Evolutionary conservation across 768 basidiomycete genomes (phyloP).

Genomic region (Phanerochaete sordida): DNA sequence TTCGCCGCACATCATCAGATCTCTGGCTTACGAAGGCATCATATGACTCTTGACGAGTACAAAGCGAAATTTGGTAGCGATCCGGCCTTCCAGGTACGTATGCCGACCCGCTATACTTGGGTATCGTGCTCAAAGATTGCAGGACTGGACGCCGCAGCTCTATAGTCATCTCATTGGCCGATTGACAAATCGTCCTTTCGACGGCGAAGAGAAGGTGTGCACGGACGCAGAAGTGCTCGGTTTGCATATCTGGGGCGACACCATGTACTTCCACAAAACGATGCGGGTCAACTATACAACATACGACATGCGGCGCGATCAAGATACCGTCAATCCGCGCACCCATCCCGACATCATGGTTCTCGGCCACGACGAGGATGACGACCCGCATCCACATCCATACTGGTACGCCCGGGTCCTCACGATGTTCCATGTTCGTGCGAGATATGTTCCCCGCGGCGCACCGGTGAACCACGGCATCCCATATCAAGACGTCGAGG

Average conservation of each 20-base stretch:
- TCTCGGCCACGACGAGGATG: no score
- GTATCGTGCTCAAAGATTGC: neutral
- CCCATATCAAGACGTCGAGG: no score
- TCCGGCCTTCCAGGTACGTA: constrained; percentile 15
- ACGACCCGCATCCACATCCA: no score
- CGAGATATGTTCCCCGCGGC: no score
- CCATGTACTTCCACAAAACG: constrained; percentile 18
- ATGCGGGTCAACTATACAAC: constrained; percentile 21
- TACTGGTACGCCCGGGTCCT: no score
- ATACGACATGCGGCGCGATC: constrained; percentile 17
- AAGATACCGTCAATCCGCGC: constrained; percentile 12
- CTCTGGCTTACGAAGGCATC: neutral
- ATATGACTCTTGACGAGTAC: constrained; percentile 3
- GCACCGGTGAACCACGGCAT: no score
- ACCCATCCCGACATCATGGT: constrained; percentile 16
- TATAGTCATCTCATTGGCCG: constrained; percentile 27
- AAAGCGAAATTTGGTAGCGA: constrained; percentile 6
- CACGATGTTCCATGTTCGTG: no score
- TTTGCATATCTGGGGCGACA: constrained; percentile 13
- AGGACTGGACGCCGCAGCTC: constrained; percentile 30
- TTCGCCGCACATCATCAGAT: constrained; percentile 24
- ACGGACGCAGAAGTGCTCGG: constrained; percentile 12
- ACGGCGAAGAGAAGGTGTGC: constrained; percentile 23
- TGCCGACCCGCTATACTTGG: neutral
- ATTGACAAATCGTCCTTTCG: constrained; percentile 19